These are phyloP conservation scores for Cadophora sp. DNA, from an alignment of 2,329 filamentous ascomycete species.

Conservation along the genomic window DNA sequence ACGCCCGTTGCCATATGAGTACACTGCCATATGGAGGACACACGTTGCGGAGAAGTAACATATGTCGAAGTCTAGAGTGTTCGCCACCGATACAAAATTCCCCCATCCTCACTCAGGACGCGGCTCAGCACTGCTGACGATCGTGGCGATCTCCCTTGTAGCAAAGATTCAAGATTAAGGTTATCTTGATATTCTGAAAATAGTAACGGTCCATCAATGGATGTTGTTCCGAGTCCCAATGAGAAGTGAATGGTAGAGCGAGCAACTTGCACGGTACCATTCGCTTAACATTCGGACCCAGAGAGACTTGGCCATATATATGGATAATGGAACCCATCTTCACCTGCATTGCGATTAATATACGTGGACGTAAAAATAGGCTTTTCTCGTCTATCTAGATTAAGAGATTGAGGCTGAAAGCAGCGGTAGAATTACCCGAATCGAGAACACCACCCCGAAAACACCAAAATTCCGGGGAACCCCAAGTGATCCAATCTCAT, in stretches of 20 bases:
- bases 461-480: not conserved
- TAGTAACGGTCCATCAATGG: slow-evolving; percentile 14
- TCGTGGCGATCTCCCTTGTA: not conserved
- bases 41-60: not conserved
- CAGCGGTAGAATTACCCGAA: slow-evolving; percentile 4
- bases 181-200: slow-evolving; percentile 25
- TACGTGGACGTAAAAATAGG: slow-evolving; percentile 32
- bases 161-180: slow-evolving; percentile 20
- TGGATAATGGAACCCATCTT: slow-evolving; percentile 21
- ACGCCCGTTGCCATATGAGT: not conserved
- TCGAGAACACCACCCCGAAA: not conserved
- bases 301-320: slow-evolving; percentile 22
- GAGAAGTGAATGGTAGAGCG: not conserved
- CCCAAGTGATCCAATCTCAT: not conserved
- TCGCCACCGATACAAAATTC: not conserved
- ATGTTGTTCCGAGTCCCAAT: slow-evolving; percentile 21
- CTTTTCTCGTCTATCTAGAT: slow-evolving; percentile 27
- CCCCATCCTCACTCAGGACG: not conserved
- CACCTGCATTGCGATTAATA: slow-evolving; percentile 27
- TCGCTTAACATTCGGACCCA: slow-evolving; percentile 6
- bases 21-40: not conserved
- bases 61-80: not conserved
- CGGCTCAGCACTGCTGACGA: slow-evolving; percentile 1
- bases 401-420: slow-evolving; percentile 33
- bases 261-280: not conserved